phyloP scores from a whole-genome alignment of 2,329 filamentous ascomycete genomes.

The Didymella exigua region DNA sequence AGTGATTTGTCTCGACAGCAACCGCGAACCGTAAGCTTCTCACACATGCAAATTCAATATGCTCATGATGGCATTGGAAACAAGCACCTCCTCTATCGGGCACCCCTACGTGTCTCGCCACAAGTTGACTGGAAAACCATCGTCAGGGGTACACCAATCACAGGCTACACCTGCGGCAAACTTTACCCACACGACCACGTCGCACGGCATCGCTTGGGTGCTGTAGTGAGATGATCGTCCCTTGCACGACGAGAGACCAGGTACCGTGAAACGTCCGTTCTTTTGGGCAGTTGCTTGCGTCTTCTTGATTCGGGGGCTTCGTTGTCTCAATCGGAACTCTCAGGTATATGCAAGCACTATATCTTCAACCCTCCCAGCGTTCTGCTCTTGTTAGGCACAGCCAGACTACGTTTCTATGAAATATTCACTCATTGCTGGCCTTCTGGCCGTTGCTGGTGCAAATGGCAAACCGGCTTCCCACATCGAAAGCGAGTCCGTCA shows the following conservation, averaged over 20 bases:
- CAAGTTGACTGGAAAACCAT: slow-evolving; percentile 1
- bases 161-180: not conserved
- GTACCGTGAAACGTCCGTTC: slow-evolving; percentile 8
- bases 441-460: slow-evolving; percentile 40
- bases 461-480: slow-evolving; percentile 36
- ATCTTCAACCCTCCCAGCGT: not conserved
- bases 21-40: not conserved
- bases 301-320: slow-evolving; percentile 24
- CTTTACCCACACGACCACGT: slow-evolving; percentile 12
- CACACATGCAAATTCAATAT: not conserved
- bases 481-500: slow-evolving; percentile 30
- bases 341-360: slow-evolving; percentile 9
- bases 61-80: slow-evolving; percentile 4
- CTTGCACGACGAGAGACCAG: slow-evolving; percentile 14
- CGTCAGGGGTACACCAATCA: slow-evolving; percentile 14
- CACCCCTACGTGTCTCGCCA: slow-evolving; percentile 4
- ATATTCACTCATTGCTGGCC: slow-evolving; percentile 38
- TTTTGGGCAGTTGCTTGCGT: slow-evolving; percentile 16
- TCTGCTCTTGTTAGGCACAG: not conserved
- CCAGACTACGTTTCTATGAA: slow-evolving; percentile 30
- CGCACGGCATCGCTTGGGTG: slow-evolving; percentile 13
- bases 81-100: slow-evolving; percentile 6
- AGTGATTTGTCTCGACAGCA: slow-evolving; percentile 1
- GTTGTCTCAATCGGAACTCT: slow-evolving; percentile 22
- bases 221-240: slow-evolving; percentile 15